Percentiles rank a stretch among this genome's conserved stretches.
Evolutionary conservation across 495 filamentous ascomycete species (phyloP).

Genomic region (Pyrenula massariospora): DNA sequence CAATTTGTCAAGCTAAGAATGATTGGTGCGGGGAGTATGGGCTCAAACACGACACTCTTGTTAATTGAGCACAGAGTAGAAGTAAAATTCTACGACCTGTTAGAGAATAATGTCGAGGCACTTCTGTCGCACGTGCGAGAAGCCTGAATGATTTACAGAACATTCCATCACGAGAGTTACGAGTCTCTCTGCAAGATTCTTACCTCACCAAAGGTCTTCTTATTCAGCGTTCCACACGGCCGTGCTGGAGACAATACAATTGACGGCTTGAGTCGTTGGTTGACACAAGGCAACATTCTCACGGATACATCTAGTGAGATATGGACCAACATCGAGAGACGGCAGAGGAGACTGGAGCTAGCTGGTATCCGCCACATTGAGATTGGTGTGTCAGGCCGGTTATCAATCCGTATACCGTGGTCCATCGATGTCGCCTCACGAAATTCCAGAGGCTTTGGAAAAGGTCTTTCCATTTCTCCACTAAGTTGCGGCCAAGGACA

Average conservation of each 20-base stretch:
- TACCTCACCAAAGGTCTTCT: constrained; percentile 33
- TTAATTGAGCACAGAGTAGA: constrained; percentile 49
- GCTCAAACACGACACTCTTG: constrained; percentile 51
- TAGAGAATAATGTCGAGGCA: constrained; percentile 31
- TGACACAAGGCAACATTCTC: constrained; percentile 55
- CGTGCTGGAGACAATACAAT: constrained; percentile 54
- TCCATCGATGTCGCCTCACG: constrained; percentile 55
- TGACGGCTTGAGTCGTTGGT: constrained; percentile 37
- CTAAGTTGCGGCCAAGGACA: constrained; percentile 49
- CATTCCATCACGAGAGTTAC: constrained; percentile 24
- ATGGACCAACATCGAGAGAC: constrained; percentile 52
- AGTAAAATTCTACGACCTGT: constrained; percentile 51
- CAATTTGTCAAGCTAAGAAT: constrained; percentile 31
- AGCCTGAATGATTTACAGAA: constrained; percentile 14
- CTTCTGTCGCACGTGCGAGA: constrained; percentile 22
- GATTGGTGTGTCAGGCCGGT: constrained; percentile 56
- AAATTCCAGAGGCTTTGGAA: constrained; percentile 42
- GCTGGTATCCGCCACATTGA: constrained; percentile 54
- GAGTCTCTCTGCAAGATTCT: constrained; percentile 28
- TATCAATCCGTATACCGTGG: constrained; percentile 58
- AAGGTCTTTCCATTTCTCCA: constrained; percentile 53
- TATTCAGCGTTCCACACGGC: constrained; percentile 64
- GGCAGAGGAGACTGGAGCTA: constrained; percentile 42
- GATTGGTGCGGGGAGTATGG: constrained; percentile 57
- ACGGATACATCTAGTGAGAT: constrained; percentile 65